Conservation (phyloP, 2,329 filamentous ascomycete species). For the Pseudocercospora ulei region DNA sequence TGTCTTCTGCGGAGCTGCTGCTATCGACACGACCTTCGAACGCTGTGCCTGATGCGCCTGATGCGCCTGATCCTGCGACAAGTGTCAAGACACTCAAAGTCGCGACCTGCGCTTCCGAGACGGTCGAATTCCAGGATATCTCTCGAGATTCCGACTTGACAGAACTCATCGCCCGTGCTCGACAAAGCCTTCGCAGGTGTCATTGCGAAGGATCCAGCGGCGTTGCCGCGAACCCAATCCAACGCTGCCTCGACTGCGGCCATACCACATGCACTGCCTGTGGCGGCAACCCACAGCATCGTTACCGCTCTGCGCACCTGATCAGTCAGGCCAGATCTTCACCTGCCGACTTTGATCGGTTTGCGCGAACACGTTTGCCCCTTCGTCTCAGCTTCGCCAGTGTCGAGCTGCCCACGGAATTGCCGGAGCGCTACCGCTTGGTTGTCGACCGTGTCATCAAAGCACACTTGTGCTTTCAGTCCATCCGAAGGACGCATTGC, state of each 20-base stretch:
- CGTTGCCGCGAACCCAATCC: conserved; percentile 37
- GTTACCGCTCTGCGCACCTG: conserved; percentile 31
- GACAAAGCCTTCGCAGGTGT: conserved; percentile 36
- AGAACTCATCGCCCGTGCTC: conserved; percentile 9
- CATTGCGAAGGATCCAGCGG: conserved; percentile 47
- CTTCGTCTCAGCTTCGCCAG: conserved; percentile 17
- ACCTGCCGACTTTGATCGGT: conserved; percentile 21
- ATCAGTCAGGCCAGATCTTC: conserved; percentile 28
- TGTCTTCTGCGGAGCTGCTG: conserved; percentile 34
- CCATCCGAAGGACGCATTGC: conserved; percentile 28
- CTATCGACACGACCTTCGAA: neutral
- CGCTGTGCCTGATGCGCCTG: neutral
- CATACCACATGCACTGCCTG: conserved; percentile 49
- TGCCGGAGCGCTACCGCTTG: neutral
- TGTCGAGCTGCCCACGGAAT: neutral
- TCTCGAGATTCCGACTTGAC: neutral
- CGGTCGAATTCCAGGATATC: neutral
- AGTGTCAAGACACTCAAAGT: neutral
- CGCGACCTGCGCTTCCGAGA: neutral
- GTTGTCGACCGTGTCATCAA: conserved; percentile 25
- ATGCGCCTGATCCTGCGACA: neutral
- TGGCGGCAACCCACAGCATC: conserved; percentile 47
- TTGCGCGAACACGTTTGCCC: conserved; percentile 21
- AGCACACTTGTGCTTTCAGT: conserved; percentile 33
- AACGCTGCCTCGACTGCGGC: conserved; percentile 44